phyloP scores from a whole-genome alignment of 2,329 filamentous ascomycete species.

The Pseudocercospora fijiensis region DNA sequence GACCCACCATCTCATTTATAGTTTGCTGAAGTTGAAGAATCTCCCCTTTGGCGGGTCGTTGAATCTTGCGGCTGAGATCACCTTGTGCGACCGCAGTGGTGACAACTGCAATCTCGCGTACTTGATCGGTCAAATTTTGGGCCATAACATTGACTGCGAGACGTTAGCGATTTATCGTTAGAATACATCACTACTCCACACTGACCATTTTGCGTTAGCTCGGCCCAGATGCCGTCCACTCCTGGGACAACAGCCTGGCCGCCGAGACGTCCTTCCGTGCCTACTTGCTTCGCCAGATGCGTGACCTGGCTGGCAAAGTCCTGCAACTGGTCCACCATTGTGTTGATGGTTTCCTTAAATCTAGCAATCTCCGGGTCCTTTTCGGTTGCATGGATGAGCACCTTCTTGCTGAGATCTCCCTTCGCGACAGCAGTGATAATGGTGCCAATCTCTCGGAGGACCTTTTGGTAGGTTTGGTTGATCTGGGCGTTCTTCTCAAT shows the following conservation, averaged over 20 bases:
- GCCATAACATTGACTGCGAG: conserved; percentile 88
- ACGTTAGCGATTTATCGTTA: conserved; percentile 25
- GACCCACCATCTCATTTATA: conserved; percentile 67
- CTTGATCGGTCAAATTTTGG: conserved; percentile 95
- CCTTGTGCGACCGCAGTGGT: conserved; percentile 93
- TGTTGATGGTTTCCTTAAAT: conserved; percentile 97
- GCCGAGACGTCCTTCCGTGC: conserved; percentile 89
- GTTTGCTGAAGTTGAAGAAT: conserved; percentile 94
- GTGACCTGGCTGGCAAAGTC: conserved; percentile 97
- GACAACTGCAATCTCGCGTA: conserved; percentile 94
- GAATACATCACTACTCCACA: conserved; percentile 13
- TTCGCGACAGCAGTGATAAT: conserved; percentile 95
- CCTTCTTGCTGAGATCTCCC: conserved; percentile 94
- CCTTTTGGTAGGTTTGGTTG: conserved; percentile 98
- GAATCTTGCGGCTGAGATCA: conserved; percentile 93
- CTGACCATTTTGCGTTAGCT: conserved; percentile 68
- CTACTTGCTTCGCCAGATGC: conserved; percentile 89
- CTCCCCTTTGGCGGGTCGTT: conserved; percentile 88
- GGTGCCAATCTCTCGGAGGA: conserved; percentile 90
- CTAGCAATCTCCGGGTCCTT: conserved; percentile 98
- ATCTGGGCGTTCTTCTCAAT: conserved; percentile 96
- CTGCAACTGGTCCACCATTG: conserved; percentile 97
- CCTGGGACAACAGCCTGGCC: conserved; percentile 92
- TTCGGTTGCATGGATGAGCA: conserved; percentile 90
- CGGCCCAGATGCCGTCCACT: conserved; percentile 96